Percentiles rank a stretch among this genome's conserved stretches.
These are phyloP conservation scores for Royoungia palumana DNA, from an alignment of 768 basidiomycete genomes.

Conservation along the genomic window DNA sequence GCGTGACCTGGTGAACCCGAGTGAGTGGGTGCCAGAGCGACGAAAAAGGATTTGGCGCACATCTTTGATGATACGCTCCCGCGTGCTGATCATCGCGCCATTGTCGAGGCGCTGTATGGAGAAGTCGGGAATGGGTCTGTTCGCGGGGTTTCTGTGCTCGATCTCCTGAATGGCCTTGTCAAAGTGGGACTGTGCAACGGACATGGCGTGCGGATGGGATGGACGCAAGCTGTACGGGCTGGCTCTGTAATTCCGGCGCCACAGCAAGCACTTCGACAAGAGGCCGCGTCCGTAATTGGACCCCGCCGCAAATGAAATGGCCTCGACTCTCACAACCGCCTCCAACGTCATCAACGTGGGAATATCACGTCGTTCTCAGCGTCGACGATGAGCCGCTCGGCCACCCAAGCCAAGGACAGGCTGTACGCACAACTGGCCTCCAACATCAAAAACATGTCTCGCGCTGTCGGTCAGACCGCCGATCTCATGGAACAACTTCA, in stretches of 20 bases:
- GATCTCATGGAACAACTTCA: slow-evolving; percentile 76
- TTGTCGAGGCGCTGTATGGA: slow-evolving; percentile 26
- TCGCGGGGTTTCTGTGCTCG: slow-evolving; percentile 25
- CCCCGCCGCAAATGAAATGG: not conserved
- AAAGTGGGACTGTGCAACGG: slow-evolving; percentile 16
- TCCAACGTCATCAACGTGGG: slow-evolving; percentile 9
- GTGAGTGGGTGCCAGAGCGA: not conserved
- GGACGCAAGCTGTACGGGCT: no score
- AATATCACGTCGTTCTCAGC: not conserved
- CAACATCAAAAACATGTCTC: slow-evolving; percentile 63
- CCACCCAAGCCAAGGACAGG: slow-evolving; percentile 75
- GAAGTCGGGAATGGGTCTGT: slow-evolving; percentile 17
- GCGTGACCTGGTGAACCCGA: slow-evolving; percentile 52
- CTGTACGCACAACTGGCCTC: slow-evolving; percentile 76
- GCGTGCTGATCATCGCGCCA: slow-evolving; percentile 24
- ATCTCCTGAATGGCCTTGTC: slow-evolving; percentile 31
- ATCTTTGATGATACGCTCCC: slow-evolving; percentile 25
- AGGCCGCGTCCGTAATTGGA: slow-evolving; percentile 19
- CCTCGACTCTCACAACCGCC: not conserved
- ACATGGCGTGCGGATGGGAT: slow-evolving; percentile 13
- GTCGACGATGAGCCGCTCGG: slow-evolving; percentile 29
- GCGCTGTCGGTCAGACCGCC: slow-evolving; percentile 67
- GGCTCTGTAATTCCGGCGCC: slow-evolving; percentile 3
- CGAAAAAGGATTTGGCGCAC: slow-evolving; percentile 12
- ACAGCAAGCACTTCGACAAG: slow-evolving; percentile 9